Percentiles rank a stretch among this genome's conserved stretches.
Evolutionary conservation across 179 eudicot genomes (phyloP).

Genomic region (Dionaea muscipula): DNA sequence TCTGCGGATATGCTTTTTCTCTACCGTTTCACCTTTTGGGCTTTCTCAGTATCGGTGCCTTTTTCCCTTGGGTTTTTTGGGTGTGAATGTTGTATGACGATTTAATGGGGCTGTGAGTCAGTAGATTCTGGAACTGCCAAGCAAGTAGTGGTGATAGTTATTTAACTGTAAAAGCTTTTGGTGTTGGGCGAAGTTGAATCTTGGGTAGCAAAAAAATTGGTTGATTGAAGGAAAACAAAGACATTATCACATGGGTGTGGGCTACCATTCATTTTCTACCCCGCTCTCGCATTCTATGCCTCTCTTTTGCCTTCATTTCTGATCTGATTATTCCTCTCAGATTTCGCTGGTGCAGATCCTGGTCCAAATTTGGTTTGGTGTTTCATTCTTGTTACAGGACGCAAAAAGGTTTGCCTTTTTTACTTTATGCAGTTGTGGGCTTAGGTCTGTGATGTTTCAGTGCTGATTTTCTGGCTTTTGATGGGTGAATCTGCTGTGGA

Average conservation of each 20-base stretch:
- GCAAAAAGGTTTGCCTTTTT: conserved; percentile 17
- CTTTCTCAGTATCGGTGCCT: too few species aligned
- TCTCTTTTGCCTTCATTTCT: conserved; percentile 29
- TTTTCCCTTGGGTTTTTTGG: too few species aligned
- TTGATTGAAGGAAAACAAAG: conserved; percentile 8
- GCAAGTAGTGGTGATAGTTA: not conserved
- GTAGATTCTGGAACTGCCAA: not conserved
- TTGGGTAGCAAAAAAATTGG: not conserved
- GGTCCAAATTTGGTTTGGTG: conserved; percentile 16
- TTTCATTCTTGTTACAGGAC: conserved; percentile 23
- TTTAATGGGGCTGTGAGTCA: too few species aligned
- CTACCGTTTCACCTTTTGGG: too few species aligned
- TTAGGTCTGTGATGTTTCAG: conserved; percentile 16
- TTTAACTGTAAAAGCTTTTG: not conserved
- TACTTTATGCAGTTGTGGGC: conserved; percentile 3
- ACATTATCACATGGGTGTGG: conserved; percentile 29
- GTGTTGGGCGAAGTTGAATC: not conserved
- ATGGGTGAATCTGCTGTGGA: conserved; percentile 62
- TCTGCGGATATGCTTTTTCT: too few species aligned
- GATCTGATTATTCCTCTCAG: conserved; percentile 20
- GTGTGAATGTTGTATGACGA: too few species aligned
- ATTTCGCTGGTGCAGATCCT: conserved; percentile 15
- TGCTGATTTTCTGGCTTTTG: conserved; percentile 20
- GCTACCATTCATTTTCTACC: conserved; percentile 21
- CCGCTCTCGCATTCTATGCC: conserved; percentile 8